Conservation (phyloP, 2,329 filamentous ascomycete species). For the Cordyceps militaris region DNA sequence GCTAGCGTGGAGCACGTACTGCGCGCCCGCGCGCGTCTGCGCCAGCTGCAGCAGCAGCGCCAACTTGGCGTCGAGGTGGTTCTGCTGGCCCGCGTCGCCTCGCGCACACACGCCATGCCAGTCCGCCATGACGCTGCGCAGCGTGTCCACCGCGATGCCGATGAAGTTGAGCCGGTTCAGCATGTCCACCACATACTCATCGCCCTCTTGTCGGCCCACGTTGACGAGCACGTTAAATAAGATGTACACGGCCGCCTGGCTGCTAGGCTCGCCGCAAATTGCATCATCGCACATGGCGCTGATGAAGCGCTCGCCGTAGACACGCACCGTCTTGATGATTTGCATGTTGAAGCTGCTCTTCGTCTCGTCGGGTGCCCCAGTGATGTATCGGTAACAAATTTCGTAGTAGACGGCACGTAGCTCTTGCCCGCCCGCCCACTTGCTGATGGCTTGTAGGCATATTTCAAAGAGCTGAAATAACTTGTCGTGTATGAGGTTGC, state of each 20-base stretch:
- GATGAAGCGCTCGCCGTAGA: slow-evolving; percentile 69
- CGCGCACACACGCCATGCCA: slow-evolving; percentile 47
- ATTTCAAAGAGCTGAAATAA: slow-evolving; percentile 87
- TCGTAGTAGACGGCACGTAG: slow-evolving; percentile 83
- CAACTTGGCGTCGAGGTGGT: slow-evolving; percentile 63
- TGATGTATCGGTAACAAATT: slow-evolving; percentile 81
- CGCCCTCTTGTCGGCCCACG: slow-evolving; percentile 64
- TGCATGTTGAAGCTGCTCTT: slow-evolving; percentile 43
- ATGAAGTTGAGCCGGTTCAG: slow-evolving; percentile 86
- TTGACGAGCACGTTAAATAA: slow-evolving; percentile 73
- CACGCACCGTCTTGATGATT: slow-evolving; percentile 63
- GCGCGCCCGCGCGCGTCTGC: slow-evolving; percentile 77
- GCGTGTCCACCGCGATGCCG: slow-evolving; percentile 79
- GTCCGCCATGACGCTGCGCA: slow-evolving; percentile 70
- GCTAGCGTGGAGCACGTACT: slow-evolving; percentile 80
- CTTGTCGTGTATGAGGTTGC: slow-evolving; percentile 78
- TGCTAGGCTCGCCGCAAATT: slow-evolving; percentile 72
- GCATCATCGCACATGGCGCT: slow-evolving; percentile 91
- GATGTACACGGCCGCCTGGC: slow-evolving; percentile 78
- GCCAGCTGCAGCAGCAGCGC: slow-evolving; percentile 77
- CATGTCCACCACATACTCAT: slow-evolving; percentile 67
- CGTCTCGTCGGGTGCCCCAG: slow-evolving; percentile 55
- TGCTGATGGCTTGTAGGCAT: slow-evolving; percentile 70
- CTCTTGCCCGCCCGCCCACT: slow-evolving; percentile 61
- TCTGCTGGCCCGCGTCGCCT: slow-evolving; percentile 37